phyloP scores from a whole-genome alignment of 139 green algal genomes.

The Deuterostichococcus epilithicus region DNA sequence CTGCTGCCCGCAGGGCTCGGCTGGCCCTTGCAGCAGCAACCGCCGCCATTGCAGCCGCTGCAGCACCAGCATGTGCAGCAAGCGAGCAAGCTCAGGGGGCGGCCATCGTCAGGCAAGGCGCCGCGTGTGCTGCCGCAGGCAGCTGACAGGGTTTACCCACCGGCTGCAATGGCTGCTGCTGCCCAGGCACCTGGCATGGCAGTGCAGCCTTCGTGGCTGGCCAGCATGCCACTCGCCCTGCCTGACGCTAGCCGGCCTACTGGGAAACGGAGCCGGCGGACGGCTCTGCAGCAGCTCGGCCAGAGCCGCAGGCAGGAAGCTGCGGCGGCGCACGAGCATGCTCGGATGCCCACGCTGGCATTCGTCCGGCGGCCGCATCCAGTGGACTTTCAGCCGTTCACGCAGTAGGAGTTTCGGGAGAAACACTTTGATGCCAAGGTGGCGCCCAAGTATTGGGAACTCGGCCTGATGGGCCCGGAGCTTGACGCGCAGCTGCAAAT shows the following conservation, averaged over 20 bases:
- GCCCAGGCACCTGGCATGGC: too few species aligned
- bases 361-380: slow-evolving; percentile 26
- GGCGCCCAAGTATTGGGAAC: slow-evolving; percentile 57
- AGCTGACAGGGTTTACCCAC: too few species aligned
- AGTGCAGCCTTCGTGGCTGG: too few species aligned
- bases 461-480: slow-evolving; percentile 64
- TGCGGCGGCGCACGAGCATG: background rate
- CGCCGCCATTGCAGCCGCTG: background rate
- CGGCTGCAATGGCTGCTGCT: too few species aligned
- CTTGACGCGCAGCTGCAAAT: slow-evolving; percentile 56
- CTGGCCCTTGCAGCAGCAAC: background rate
- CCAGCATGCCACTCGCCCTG: too few species aligned
- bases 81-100: too few species aligned
- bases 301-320: too few species aligned
- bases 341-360: slow-evolving; percentile 17
- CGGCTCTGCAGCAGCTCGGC: too few species aligned
- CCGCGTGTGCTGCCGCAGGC: too few species aligned
- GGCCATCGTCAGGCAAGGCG: too few species aligned
- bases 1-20: too few species aligned
- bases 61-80: background rate
- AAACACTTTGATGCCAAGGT: slow-evolving; percentile 60
- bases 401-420: slow-evolving; percentile 21
- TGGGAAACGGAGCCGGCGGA: too few species aligned
- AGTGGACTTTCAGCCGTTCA: slow-evolving; percentile 31
- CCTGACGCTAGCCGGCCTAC: background rate